A percentile compares a stretch with the other conserved stretches of the same genome.
Conservation (phyloP, 2,329 filamentous ascomycete species). For the Sporothrix sp. region DNA sequence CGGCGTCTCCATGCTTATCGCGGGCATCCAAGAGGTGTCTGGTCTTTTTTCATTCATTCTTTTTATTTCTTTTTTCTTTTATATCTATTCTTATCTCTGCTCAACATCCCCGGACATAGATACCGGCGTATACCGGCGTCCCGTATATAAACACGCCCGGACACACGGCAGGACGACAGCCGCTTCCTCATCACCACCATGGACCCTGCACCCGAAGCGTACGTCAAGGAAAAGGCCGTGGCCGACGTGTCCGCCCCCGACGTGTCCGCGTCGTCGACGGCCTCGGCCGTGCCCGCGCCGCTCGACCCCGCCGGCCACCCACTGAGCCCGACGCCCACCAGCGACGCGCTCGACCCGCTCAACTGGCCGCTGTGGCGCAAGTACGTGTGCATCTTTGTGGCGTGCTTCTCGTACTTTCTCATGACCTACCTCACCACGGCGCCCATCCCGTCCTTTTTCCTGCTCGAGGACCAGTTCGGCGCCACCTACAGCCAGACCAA, state of each 20-base stretch:
- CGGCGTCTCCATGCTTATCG: no score
- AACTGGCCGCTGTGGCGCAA: conserved; percentile 42
- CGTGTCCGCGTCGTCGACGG: no score
- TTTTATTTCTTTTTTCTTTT: not conserved
- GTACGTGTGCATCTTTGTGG: conserved; percentile 38
- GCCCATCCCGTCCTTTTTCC: conserved; percentile 43
- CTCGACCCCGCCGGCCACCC: conserved; percentile 12
- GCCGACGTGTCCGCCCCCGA: no score
- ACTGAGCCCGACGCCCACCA: conserved; percentile 9
- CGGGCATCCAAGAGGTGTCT: no score
- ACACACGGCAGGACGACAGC: no score
- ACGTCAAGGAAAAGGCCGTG: no score
- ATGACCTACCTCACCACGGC: conserved; percentile 51
- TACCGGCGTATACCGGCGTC: no score
- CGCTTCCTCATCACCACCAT: no score
- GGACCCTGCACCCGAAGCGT: no score
- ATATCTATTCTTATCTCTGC: no score
- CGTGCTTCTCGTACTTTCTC: conserved; percentile 46
- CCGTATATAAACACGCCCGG: no score
- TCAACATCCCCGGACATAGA: no score
- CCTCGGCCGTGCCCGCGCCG: not conserved
- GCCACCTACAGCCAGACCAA: conserved; percentile 25
- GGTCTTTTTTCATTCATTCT: not conserved
- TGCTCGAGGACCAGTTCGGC: conserved; percentile 37
- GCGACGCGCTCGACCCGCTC: conserved; percentile 38